These are phyloP conservation scores for Paramarasmius palmivorus DNA, from an alignment of 1,284 basidiomycete genomes.

Conservation along the genomic window DNA sequence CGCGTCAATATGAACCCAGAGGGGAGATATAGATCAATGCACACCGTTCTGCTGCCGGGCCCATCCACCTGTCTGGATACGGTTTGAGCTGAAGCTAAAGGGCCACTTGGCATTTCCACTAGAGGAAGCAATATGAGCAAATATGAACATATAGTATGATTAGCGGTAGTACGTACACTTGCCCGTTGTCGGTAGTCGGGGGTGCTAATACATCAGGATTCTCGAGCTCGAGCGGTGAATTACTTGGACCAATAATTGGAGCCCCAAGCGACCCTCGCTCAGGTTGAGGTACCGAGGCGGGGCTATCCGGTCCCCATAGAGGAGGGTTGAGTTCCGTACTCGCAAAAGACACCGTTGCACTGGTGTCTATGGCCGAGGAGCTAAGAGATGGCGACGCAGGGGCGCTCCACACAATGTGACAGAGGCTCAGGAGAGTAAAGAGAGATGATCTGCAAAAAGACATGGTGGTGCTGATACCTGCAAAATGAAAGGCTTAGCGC, in stretches of 20 bases:
- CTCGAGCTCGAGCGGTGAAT: slow-evolving; percentile 43
- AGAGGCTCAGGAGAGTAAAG: too few relatives aligned
- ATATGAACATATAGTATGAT: neutral
- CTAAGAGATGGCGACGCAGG: neutral
- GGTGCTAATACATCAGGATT: slow-evolving; percentile 52
- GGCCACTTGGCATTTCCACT: slow-evolving; percentile 72
- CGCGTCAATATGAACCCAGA: neutral
- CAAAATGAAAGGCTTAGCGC: too few relatives aligned
- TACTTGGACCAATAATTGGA: slow-evolving; percentile 48
- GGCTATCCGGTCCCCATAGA: slow-evolving; percentile 28
- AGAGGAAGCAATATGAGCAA: neutral
- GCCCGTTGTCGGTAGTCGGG: slow-evolving; percentile 52
- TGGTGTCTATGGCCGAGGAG: slow-evolving; percentile 5
- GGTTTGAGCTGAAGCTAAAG: slow-evolving; percentile 66
- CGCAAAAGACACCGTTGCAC: slow-evolving; percentile 11
- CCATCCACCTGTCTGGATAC: slow-evolving; percentile 73
- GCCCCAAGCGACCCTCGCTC: slow-evolving; percentile 38
- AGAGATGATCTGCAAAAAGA: too few relatives aligned
- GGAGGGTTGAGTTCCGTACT: slow-evolving; percentile 25
- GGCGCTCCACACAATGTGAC: too few relatives aligned
- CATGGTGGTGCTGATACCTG: too few relatives aligned
- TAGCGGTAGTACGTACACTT: slow-evolving; percentile 45
- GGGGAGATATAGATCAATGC: slow-evolving; percentile 12
- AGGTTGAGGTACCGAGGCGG: slow-evolving; percentile 31
- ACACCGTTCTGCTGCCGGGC: slow-evolving; percentile 66